Evolutionary conservation across 1,284 basidiomycete genomes (phyloP).

Genomic region (Uromyces viciae-fabae): DNA sequence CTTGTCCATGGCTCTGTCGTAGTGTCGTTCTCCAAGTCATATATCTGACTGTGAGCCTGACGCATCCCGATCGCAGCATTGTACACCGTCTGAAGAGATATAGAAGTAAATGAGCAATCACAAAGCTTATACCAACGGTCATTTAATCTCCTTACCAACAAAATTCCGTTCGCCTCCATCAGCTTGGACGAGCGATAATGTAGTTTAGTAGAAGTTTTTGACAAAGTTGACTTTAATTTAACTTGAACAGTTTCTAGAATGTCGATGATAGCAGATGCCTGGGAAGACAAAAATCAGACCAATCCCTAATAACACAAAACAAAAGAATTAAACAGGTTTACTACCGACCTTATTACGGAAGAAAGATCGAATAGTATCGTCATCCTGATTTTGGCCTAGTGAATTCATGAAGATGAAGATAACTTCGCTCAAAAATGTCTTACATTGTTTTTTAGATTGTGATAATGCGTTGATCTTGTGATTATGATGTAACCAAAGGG

Average conservation of each 20-base stretch:
- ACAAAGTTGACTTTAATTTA: constrained; percentile 46
- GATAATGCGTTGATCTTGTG: constrained; percentile 58
- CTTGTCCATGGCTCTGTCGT: constrained; percentile 74
- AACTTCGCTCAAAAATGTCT: constrained; percentile 52
- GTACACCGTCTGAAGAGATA: constrained; percentile 63
- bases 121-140: not conserved
- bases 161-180: constrained; percentile 50
- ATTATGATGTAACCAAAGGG: constrained; percentile 80
- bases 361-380: constrained; percentile 78
- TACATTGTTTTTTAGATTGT: constrained; percentile 42
- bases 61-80: constrained; percentile 71
- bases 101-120: constrained; percentile 57
- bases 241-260: constrained; percentile 8
- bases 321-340: not conserved
- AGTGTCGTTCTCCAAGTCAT: constrained; percentile 67
- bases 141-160: constrained; percentile 45
- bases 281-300: not conserved
- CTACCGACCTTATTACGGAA: constrained; percentile 67
- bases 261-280: constrained; percentile 21
- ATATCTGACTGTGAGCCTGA: constrained; percentile 66
- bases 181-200: constrained; percentile 45
- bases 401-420: constrained; percentile 65
- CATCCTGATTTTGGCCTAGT: constrained; percentile 58
- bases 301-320: too few relatives aligned
- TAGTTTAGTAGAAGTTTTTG: not conserved